Conservation (phyloP, 352 stramenopile species). For the Phytophthora pistaciae region DNA sequence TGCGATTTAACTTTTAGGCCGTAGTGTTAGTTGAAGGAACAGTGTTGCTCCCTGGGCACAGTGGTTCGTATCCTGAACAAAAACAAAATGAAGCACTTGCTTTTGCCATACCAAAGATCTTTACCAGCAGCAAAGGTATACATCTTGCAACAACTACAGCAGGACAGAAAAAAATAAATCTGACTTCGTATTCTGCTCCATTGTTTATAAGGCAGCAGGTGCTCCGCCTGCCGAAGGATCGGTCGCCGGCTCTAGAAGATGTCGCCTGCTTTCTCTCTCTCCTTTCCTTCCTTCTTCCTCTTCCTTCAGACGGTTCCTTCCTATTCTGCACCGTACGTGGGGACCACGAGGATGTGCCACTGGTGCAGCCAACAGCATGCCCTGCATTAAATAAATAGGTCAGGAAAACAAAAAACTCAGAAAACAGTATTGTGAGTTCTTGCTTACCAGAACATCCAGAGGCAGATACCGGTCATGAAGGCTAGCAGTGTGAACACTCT, state of each 20-base stretch:
- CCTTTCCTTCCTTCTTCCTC: not conserved
- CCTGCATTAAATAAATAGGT: slow-evolving; percentile 49
- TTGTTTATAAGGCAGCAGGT: slow-evolving; percentile 23
- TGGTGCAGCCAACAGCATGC: slow-evolving; percentile 92
- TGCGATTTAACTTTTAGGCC: slow-evolving; percentile 41
- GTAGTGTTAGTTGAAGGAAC: slow-evolving; percentile 17
- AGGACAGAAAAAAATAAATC: slow-evolving; percentile 28
- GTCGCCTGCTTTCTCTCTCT: slow-evolving; percentile 9
- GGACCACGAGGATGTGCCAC: slow-evolving; percentile 90
- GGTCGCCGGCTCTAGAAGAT: slow-evolving; percentile 25
- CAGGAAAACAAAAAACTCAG: not conserved
- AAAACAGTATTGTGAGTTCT: not conserved
- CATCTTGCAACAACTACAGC: not conserved
- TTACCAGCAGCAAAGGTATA: not conserved
- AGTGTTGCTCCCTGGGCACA: not conserved
- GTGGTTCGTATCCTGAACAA: not conserved
- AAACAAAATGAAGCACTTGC: slow-evolving; percentile 11
- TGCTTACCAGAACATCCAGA: slow-evolving; percentile 91
- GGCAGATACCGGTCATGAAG: slow-evolving; percentile 85
- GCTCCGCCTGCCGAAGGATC: slow-evolving; percentile 1
- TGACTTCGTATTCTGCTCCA: slow-evolving; percentile 31
- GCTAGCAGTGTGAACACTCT: slow-evolving; percentile 86
- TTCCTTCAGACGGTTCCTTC: slow-evolving; percentile 1
- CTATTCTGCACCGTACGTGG: slow-evolving; percentile 82
- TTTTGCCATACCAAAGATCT: not conserved